These are phyloP conservation scores for Aureobasidium sp. DNA, from an alignment of 2,329 filamentous ascomycete species.

Conservation along the genomic window DNA sequence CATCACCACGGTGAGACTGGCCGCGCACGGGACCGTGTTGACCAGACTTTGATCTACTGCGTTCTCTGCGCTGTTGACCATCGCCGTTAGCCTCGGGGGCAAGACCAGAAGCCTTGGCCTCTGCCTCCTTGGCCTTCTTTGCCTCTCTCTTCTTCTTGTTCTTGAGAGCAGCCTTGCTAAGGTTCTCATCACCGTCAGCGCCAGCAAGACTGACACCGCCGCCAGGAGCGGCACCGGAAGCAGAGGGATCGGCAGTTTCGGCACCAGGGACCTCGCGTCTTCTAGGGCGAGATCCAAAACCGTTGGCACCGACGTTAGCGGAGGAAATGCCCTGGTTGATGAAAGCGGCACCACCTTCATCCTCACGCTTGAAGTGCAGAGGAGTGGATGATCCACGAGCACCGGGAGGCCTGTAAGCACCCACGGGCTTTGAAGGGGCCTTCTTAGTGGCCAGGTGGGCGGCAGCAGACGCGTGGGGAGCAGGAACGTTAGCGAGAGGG, in stretches of 20 bases:
- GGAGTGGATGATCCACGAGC: conserved; percentile 84
- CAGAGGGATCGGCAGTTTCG: conserved; percentile 55
- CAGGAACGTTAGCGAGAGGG: conserved; percentile 66
- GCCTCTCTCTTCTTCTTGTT: conserved; percentile 98
- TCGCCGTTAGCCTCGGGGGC: conserved; percentile 43
- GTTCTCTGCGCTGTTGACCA: conserved; percentile 24
- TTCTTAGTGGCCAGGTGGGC: conserved; percentile 80
- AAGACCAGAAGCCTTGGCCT: conserved; percentile 50
- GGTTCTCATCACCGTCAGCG: conserved; percentile 57
- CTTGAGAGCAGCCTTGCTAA: conserved; percentile 81
- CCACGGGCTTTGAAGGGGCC: conserved; percentile 93
- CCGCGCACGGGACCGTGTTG: conserved; percentile 25
- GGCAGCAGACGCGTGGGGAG: conserved; percentile 74
- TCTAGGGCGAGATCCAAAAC: conserved; percentile 62
- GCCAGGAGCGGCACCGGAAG: conserved; percentile 62
- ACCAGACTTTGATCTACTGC: conserved; percentile 27
- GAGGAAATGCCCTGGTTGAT: conserved; percentile 70
- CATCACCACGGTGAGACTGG: conserved; percentile 22
- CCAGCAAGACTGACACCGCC: conserved; percentile 59
- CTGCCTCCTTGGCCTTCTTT: conserved; percentile 81
- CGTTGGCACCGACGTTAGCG: conserved; percentile 58
- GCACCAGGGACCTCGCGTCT: conserved; percentile 82
- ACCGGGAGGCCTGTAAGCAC: conserved; percentile 90
- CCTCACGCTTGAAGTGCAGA: conserved; percentile 93
- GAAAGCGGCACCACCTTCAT: conserved; percentile 88